A percentile compares a stretch with the other conserved stretches of the same genome.
These are phyloP conservation scores for Panaeolus cyanescens DNA, from an alignment of 768 basidiomycete species.

Conservation along the genomic window DNA sequence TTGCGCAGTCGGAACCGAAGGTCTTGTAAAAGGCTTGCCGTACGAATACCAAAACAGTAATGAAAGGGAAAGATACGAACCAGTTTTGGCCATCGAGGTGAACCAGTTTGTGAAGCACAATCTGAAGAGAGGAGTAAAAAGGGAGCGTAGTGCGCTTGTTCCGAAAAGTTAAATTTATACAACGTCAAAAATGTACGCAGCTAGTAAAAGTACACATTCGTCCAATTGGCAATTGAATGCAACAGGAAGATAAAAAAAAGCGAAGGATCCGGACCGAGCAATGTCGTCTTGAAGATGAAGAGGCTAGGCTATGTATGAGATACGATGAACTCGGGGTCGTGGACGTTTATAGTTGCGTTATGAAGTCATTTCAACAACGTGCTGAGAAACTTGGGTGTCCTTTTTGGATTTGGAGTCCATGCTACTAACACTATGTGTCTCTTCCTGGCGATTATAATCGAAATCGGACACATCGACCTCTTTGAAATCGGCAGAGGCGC, in stretches of 20 bases:
- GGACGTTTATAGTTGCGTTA: neutral
- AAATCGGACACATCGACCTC: conserved; percentile 56
- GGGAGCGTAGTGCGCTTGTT: neutral
- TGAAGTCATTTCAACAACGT: conserved; percentile 4
- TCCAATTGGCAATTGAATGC: too few species aligned
- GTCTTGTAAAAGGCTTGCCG: neutral
- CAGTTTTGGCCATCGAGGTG: neutral
- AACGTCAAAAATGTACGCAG: neutral
- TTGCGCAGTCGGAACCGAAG: neutral
- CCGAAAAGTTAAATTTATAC: neutral
- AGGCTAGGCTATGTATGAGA: neutral
- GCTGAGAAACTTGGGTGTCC: conserved; percentile 5
- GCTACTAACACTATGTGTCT: conserved; percentile 14
- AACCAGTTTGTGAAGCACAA: neutral
- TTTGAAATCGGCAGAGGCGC: conserved; percentile 46
- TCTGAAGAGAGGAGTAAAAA: neutral
- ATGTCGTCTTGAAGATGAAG: neutral
- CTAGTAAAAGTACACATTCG: neutral
- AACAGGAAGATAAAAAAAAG: neutral
- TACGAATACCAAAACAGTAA: neutral
- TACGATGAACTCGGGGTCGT: neutral
- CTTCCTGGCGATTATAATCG: conserved; percentile 7
- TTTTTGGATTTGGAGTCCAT: conserved; percentile 9
- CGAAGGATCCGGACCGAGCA: neutral
- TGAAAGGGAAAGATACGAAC: neutral